phyloP scores from a whole-genome alignment of 352 stramenopile genomes.

The Phytophthora cactorum region DNA sequence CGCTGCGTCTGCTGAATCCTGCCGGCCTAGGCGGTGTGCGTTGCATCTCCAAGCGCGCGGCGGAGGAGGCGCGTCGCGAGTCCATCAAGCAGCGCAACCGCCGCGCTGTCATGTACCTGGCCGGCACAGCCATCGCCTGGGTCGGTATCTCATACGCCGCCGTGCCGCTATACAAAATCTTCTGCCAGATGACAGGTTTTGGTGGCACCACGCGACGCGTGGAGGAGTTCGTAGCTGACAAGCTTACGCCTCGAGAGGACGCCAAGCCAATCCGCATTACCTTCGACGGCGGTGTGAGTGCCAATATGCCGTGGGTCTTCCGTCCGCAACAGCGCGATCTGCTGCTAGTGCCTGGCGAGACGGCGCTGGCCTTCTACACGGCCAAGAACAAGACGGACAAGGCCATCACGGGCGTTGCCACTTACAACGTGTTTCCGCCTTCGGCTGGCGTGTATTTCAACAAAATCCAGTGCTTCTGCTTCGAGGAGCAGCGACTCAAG shows the following conservation, averaged over 20 bases:
- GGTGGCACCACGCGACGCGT: slow-evolving; percentile 93
- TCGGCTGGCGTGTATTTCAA: slow-evolving; percentile 99
- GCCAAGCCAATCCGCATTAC: slow-evolving; percentile 95
- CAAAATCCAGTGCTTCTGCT: slow-evolving; percentile 99
- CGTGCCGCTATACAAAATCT: slow-evolving; percentile 99
- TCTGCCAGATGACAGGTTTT: slow-evolving; percentile 98
- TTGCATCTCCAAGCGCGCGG: slow-evolving; percentile 57
- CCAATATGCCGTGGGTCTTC: slow-evolving; percentile 98
- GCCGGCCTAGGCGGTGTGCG: slow-evolving; percentile 25
- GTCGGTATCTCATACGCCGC: slow-evolving; percentile 96
- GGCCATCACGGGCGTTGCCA: slow-evolving; percentile 98
- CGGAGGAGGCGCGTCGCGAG: slow-evolving; percentile 50
- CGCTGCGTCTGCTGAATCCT: slow-evolving; percentile 20
- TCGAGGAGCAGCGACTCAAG: slow-evolving; percentile 98
- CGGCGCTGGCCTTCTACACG: slow-evolving; percentile 98
- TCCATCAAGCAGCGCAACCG: slow-evolving; percentile 89
- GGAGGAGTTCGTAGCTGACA: slow-evolving; percentile 79
- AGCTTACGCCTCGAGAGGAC: slow-evolving; percentile 92
- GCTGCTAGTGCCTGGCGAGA: slow-evolving; percentile 95
- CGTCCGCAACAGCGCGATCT: slow-evolving; percentile 95
- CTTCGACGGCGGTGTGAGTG: slow-evolving; percentile 96
- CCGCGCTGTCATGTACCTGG: slow-evolving; percentile 93
- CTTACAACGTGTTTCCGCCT: slow-evolving; percentile 99
- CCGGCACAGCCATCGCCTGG: slow-evolving; percentile 92
- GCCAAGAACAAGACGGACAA: slow-evolving; percentile 97